phyloP scores from a whole-genome alignment of 352 stramenopile species.

The Phytopythium boreale region DNA sequence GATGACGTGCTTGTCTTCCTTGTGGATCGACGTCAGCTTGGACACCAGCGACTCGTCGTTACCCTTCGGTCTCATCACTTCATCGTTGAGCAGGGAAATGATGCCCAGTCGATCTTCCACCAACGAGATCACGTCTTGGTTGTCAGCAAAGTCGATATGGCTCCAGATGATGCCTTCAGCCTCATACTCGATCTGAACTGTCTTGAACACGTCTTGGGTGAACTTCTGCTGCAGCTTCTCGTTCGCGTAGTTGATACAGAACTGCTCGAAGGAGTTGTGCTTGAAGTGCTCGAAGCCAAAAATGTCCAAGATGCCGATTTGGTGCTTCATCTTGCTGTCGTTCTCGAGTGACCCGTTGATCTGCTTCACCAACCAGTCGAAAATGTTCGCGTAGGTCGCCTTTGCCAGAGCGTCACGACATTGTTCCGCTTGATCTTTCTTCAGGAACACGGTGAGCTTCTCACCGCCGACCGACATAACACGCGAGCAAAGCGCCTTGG shows the following conservation, averaged over 20 bases:
- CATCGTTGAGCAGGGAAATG: conserved; percentile 89
- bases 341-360: conserved; percentile 91
- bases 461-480: conserved; percentile 84
- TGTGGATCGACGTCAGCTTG: conserved; percentile 80
- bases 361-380: conserved; percentile 94
- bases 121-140: conserved; percentile 85
- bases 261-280: conserved; percentile 94
- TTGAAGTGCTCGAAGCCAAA: conserved; percentile 99
- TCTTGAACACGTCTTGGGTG: conserved; percentile 90
- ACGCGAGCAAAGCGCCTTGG: conserved; percentile 90
- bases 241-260: conserved; percentile 93
- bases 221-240: conserved; percentile 94
- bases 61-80: conserved; percentile 86
- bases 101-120: conserved; percentile 89
- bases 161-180: conserved; percentile 92
- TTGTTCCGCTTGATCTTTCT: conserved; percentile 87
- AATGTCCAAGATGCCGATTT: conserved; percentile 97
- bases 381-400: conserved; percentile 95
- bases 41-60: conserved; percentile 85
- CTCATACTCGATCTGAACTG: conserved; percentile 95
- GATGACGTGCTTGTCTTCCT: conserved; percentile 85
- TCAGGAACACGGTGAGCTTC: conserved; percentile 64
- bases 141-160: conserved; percentile 91
- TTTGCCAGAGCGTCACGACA: conserved; percentile 94
- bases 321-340: conserved; percentile 76